A percentile compares a stretch with the other conserved stretches of the same genome.
These are phyloP conservation scores for Ganoderma sinense DNA, from an alignment of 1,284 basidiomycete species.

Conservation along the genomic window DNA sequence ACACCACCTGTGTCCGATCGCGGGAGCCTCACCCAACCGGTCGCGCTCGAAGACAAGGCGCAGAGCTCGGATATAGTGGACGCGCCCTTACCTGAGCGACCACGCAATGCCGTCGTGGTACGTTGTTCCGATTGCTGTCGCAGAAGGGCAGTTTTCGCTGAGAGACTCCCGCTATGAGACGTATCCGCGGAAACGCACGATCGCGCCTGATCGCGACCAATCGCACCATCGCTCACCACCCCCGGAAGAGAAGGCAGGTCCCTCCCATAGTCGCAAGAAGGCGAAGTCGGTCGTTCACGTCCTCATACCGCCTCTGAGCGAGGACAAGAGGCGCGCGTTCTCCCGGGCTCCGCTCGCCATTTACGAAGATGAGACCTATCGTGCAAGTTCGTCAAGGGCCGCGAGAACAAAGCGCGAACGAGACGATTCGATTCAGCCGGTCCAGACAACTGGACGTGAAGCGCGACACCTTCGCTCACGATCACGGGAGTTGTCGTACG, in stretches of 20 bases:
- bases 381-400: not conserved
- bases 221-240: not conserved
- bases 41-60: not conserved
- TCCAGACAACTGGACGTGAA: not conserved
- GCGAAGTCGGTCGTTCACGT: not conserved
- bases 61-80: not conserved
- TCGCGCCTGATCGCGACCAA: not conserved
- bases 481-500: not conserved
- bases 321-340: not conserved
- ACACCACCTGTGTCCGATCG: not conserved
- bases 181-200: not conserved
- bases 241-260: not conserved
- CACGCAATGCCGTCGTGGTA: not conserved
- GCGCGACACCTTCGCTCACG: not conserved
- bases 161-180: not conserved
- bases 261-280: not conserved
- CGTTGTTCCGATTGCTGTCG: not conserved
- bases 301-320: not conserved
- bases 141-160: not conserved
- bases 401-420: not conserved
- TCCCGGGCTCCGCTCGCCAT: not conserved
- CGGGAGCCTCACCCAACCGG: not conserved
- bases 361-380: not conserved
- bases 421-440: not conserved
- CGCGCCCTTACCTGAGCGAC: not conserved